phyloP scores from a whole-genome alignment of 2,329 filamentous ascomycete genomes.

The Botryotinia globosa region DNA sequence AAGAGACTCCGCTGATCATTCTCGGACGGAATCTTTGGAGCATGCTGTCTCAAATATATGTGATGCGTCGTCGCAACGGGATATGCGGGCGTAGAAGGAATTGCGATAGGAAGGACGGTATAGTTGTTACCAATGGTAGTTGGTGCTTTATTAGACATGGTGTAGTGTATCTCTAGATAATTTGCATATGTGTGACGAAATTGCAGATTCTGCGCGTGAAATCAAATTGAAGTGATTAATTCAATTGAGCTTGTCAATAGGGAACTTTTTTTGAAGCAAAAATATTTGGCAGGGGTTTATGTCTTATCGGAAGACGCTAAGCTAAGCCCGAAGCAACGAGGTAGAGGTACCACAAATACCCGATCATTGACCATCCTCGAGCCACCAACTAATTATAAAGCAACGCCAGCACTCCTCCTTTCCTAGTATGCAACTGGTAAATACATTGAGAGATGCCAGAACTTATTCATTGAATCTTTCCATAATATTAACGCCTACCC shows the following conservation, averaged over 20 bases:
- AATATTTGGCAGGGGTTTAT: constrained; percentile 28
- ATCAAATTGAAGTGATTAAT: neutral
- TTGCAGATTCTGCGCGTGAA: neutral
- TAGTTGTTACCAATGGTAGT: constrained; percentile 29
- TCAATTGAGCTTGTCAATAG: constrained; percentile 11
- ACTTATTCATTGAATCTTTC: constrained; percentile 7
- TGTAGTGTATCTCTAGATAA: neutral
- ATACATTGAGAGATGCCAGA: constrained; percentile 5
- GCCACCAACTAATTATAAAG: constrained; percentile 4
- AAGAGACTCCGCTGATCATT: constrained; percentile 80
- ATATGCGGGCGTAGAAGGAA: constrained; percentile 53
- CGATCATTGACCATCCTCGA: constrained; percentile 2
- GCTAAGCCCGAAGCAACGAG: constrained; percentile 13
- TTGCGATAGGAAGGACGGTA: constrained; percentile 34
- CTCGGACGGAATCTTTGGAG: constrained; percentile 71
- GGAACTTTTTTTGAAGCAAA: constrained; percentile 23
- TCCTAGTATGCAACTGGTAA: neutral
- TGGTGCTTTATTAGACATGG: constrained; percentile 29
- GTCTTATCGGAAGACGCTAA: constrained; percentile 34
- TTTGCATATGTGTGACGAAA: neutral
- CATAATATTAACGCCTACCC: neutral
- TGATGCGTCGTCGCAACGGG: constrained; percentile 68
- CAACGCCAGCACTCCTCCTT: neutral
- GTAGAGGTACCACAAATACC: neutral
- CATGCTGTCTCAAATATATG: constrained; percentile 81